These are phyloP conservation scores for Rosa lucieae DNA, from an alignment of 306 rosid species.

Conservation along the genomic window DNA sequence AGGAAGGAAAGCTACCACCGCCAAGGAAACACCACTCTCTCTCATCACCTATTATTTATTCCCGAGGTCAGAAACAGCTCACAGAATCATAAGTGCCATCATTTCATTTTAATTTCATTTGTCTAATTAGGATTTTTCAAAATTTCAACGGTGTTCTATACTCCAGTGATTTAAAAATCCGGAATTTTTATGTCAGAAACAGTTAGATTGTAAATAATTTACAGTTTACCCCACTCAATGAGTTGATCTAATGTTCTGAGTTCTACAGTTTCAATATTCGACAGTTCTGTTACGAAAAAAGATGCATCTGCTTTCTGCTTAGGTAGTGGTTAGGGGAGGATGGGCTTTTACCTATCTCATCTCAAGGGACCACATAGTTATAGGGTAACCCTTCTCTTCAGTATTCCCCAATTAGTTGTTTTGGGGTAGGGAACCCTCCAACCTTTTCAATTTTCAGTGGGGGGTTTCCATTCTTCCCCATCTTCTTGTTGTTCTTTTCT, in stretches of 20 bases:
- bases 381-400: background rate
- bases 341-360: background rate
- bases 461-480: background rate
- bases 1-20: slow-evolving; percentile 49
- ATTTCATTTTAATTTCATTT: background rate
- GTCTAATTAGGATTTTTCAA: background rate
- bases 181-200: too few relatives aligned
- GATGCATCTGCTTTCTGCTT: too few relatives aligned
- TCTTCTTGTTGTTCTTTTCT: background rate
- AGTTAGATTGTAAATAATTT: too few relatives aligned
- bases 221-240: too few relatives aligned
- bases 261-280: background rate
- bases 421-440: background rate
- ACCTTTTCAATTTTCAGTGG: background rate
- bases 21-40: slow-evolving; percentile 45
- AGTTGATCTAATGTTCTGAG: too few relatives aligned
- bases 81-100: background rate
- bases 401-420: background rate
- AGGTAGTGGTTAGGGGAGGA: background rate
- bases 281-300: too few relatives aligned
- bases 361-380: background rate
- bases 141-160: too few relatives aligned
- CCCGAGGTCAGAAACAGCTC: background rate
- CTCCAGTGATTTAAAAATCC: too few relatives aligned
- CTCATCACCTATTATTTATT: background rate